phyloP scores from a whole-genome alignment of 768 basidiomycete genomes.

The Plicaturopsis crispa region DNA sequence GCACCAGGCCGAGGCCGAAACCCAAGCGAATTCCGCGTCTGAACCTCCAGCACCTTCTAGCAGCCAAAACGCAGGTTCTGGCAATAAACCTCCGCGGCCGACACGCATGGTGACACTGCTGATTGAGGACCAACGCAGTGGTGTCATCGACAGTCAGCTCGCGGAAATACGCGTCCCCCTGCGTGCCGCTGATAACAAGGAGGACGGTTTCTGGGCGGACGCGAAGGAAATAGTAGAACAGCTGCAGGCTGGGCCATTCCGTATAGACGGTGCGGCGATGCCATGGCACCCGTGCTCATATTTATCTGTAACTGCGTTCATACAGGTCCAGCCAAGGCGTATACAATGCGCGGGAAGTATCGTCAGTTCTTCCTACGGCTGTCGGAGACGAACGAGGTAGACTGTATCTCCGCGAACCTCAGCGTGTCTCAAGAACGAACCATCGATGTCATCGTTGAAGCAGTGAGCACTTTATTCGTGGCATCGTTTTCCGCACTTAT shows the following conservation, averaged over 20 bases:
- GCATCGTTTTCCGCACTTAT: conserved; percentile 2
- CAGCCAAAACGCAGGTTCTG: conserved; percentile 3
- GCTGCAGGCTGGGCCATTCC: conserved; percentile 53
- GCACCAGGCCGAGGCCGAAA: too few relatives aligned
- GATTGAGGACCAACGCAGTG: conserved; percentile 55
- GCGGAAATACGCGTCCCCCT: conserved; percentile 63
- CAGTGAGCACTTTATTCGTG: conserved; percentile 27
- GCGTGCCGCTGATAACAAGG: conserved; percentile 33
- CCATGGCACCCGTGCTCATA: not conserved
- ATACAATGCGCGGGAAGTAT: conserved; percentile 59
- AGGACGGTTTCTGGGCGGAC: conserved; percentile 65
- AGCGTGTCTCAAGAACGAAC: conserved; percentile 46
- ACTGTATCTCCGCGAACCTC: conserved; percentile 50
- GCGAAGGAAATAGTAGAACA: conserved; percentile 52
- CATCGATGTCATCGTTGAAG: conserved; percentile 51
- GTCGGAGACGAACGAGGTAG: conserved; percentile 33
- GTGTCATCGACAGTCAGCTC: conserved; percentile 45
- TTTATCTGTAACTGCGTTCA: not conserved
- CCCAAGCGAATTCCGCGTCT: too few relatives aligned
- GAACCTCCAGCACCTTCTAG: not conserved
- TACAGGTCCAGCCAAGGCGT: conserved; percentile 62
- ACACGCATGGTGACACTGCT: conserved; percentile 58
- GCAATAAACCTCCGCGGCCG: conserved; percentile 15
- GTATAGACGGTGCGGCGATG: conserved; percentile 55
- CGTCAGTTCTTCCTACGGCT: conserved; percentile 64